A percentile compares a stretch with the other conserved stretches of the same genome.
Evolutionary conservation across 1,284 basidiomycete species (phyloP).

Genomic region (Tilletia indica): DNA sequence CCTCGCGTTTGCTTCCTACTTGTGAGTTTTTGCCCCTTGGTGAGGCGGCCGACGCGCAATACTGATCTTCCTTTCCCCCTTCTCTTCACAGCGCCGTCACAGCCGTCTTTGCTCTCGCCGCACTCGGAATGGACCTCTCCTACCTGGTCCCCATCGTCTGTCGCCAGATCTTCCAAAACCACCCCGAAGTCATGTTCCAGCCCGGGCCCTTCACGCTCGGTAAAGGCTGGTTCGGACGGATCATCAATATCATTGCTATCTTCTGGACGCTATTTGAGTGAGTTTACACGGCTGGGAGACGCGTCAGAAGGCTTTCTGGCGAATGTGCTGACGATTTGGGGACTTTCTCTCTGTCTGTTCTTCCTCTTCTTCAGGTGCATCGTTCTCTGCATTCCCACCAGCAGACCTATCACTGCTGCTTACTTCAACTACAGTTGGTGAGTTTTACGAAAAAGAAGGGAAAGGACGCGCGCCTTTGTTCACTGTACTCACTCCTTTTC

Average conservation of each 20-base stretch:
- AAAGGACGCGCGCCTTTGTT: conserved; percentile 23
- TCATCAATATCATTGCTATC: conserved; percentile 69
- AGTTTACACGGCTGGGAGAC: not conserved
- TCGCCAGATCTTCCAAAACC: conserved; percentile 70
- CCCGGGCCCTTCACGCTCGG: conserved; percentile 89
- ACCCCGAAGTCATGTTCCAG: conserved; percentile 76
- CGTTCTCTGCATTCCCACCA: conserved; percentile 43
- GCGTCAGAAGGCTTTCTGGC: no score
- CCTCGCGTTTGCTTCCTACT: conserved; percentile 42
- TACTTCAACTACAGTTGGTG: conserved; percentile 18
- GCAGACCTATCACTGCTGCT: conserved; percentile 29
- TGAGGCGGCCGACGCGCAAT: not conserved
- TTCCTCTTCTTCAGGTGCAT: conserved; percentile 23
- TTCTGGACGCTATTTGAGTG: conserved; percentile 58
- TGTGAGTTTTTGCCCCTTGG: not conserved
- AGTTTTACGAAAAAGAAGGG: not conserved
- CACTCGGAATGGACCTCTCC: conserved; percentile 76
- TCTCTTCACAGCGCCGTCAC: conserved; percentile 38
- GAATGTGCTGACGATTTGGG: not conserved
- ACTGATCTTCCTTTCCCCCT: no score
- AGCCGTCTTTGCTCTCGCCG: conserved; percentile 60
- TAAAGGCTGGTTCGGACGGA: conserved; percentile 67
- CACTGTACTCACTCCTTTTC: conserved; percentile 27
- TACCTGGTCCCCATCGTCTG: conserved; percentile 56
- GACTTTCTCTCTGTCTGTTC: not conserved